A percentile compares a stretch with the other conserved stretches of the same genome.
phyloP scores from a whole-genome alignment of 371 early-diverging fungal genomes.

The Batkoa obscura region DNA sequence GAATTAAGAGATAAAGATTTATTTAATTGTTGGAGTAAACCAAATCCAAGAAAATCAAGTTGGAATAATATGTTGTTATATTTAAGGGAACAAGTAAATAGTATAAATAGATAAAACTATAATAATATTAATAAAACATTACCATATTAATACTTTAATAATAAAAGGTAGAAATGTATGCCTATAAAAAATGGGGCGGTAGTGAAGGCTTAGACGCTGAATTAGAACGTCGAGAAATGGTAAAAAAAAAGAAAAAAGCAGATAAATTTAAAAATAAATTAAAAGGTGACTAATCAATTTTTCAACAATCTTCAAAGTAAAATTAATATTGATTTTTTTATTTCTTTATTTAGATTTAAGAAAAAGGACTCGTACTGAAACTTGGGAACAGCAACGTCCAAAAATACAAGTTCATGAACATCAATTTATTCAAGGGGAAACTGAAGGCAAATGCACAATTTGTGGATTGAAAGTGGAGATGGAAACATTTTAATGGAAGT shows the following conservation, averaged over 20 bases:
- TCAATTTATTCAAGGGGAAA: no score
- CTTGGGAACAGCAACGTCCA: background rate
- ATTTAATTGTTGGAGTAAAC: slow-evolving; percentile 68
- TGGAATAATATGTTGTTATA: slow-evolving; percentile 94
- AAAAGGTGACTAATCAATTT: slow-evolving; percentile 15
- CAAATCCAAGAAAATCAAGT: slow-evolving; percentile 86
- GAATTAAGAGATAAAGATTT: slow-evolving; percentile 62
- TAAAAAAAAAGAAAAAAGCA: slow-evolving; percentile 63
- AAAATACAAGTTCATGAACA: no score
- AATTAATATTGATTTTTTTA: background rate
- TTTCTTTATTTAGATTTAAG: background rate
- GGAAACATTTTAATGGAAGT: no score
- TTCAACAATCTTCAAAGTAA: background rate
- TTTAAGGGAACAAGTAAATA: slow-evolving; percentile 49
- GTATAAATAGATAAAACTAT: no score
- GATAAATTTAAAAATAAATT: slow-evolving; percentile 65
- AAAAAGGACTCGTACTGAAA: slow-evolving; percentile 1
- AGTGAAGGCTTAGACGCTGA: slow-evolving; percentile 72
- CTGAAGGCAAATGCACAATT: no score
- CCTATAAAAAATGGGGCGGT: slow-evolving; percentile 82
- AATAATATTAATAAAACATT: background rate
- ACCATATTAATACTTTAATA: background rate
- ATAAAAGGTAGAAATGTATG: slow-evolving; percentile 66
- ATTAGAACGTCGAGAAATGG: slow-evolving; percentile 61
- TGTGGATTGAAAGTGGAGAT: no score